A percentile compares a stretch with the other conserved stretches of the same genome.
Conservation (phyloP, 306 rosid species). For the Glycine tomentella region DNA sequence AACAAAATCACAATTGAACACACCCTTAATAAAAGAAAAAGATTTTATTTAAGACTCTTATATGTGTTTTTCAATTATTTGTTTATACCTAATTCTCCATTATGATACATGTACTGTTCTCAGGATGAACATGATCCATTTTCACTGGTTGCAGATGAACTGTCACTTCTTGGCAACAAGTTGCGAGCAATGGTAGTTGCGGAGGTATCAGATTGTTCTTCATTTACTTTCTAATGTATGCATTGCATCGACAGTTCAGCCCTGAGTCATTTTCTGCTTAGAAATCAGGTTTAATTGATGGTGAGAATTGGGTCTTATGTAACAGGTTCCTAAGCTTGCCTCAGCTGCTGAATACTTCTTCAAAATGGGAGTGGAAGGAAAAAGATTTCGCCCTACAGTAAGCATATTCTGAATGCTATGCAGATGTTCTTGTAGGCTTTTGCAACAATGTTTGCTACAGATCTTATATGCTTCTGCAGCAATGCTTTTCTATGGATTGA, state of each 20-base stretch:
- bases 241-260: constrained; percentile 15
- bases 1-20: not conserved
- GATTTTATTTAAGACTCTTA: not conserved
- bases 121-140: constrained; percentile 92
- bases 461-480: constrained; percentile 7
- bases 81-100: constrained; percentile 13
- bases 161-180: constrained; percentile 77
- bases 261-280: constrained; percentile 26
- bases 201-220: constrained; percentile 66
- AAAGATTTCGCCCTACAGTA: constrained; percentile 98
- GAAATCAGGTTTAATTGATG: constrained; percentile 19
- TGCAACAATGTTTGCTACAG: constrained; percentile 11
- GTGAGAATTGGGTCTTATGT: constrained; percentile 42
- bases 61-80: constrained; percentile 17
- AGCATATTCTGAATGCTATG: constrained; percentile 40
- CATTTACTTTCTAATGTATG: constrained; percentile 32
- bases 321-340: constrained; percentile 98
- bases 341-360: constrained; percentile 94
- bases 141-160: constrained; percentile 91
- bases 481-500: constrained; percentile 16
- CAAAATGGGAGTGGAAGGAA: constrained; percentile 96
- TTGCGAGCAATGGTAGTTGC: constrained; percentile 83
- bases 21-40: not conserved
- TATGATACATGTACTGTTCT: constrained; percentile 28
- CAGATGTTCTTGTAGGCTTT: constrained; percentile 13